Evolutionary conservation across 345 rosid genomes (phyloP).

Genomic region (Rhizophora apiculata): DNA sequence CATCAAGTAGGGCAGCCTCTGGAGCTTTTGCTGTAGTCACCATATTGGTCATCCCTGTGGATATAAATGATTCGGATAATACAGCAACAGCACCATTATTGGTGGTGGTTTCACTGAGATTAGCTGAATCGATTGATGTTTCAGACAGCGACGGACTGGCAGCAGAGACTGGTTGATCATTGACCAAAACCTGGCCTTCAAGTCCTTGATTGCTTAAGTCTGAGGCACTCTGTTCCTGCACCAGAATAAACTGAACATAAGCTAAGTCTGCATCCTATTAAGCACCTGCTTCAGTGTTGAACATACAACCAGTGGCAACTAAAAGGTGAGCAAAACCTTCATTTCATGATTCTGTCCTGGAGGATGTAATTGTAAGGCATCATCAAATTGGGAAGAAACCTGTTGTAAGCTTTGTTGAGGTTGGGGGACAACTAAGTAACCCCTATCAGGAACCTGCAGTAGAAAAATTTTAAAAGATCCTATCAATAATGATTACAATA

Average conservation of each 20-base stretch:
- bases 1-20: conserved; percentile 67
- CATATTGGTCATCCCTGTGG: conserved; percentile 37
- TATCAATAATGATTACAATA: background rate
- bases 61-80: conserved; percentile 37
- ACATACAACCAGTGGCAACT: conserved; percentile 4
- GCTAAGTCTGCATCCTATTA: conserved; percentile 4
- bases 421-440: conserved; percentile 39
- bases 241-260: conserved; percentile 21
- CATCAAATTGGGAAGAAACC: conserved; percentile 68
- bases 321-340: conserved; percentile 41
- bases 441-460: conserved; percentile 52
- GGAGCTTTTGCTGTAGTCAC: conserved; percentile 39
- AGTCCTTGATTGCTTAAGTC: conserved; percentile 34
- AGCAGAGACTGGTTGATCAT: conserved; percentile 49
- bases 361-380: conserved; percentile 46
- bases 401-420: conserved; percentile 55
- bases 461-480: conserved; percentile 1
- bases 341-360: conserved; percentile 46
- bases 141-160: conserved; percentile 35
- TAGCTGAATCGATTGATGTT: conserved; percentile 31
- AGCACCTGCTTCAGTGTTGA: conserved; percentile 2
- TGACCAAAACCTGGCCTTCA: conserved; percentile 43
- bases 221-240: conserved; percentile 46
- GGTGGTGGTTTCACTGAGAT: conserved; percentile 29
- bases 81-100: conserved; percentile 29